phyloP scores from a whole-genome alignment of 352 stramenopile genomes.

The Halophytophthora polymorphica region DNA sequence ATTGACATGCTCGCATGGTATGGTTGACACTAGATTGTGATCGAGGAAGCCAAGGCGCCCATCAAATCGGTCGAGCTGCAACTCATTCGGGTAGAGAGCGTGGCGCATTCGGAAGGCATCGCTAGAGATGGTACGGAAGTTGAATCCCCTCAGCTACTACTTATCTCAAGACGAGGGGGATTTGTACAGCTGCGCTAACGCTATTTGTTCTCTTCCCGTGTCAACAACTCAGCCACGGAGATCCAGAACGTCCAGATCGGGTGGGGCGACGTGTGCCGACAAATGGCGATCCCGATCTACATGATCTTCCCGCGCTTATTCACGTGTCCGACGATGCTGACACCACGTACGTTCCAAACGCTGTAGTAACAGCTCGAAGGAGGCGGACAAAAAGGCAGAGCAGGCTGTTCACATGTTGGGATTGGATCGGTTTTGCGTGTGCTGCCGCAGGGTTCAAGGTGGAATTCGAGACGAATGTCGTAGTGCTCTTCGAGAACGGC shows the following conservation, averaged over 20 bases:
- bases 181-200: no score
- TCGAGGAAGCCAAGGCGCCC: constrained; percentile 67
- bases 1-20: background rate
- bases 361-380: background rate
- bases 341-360: constrained; percentile 34
- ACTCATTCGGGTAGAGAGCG: constrained; percentile 88
- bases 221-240: constrained; percentile 77
- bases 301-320: constrained; percentile 93
- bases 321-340: constrained; percentile 90
- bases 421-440: background rate
- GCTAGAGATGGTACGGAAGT: constrained; percentile 83
- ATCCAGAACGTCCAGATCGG: constrained; percentile 94
- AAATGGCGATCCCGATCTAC: constrained; percentile 92
- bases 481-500: constrained; percentile 89
- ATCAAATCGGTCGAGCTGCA: constrained; percentile 90
- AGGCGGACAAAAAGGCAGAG: background rate
- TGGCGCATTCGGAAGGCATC: constrained; percentile 72
- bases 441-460: constrained; percentile 79
- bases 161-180: no score
- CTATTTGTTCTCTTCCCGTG: no score
- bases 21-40: constrained; percentile 47
- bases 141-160: no score
- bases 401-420: background rate
- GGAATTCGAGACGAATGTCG: constrained; percentile 92
- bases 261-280: constrained; percentile 85